phyloP scores from a whole-genome alignment of 106 monocot species.

The Apostasia shenzhenica region DNA sequence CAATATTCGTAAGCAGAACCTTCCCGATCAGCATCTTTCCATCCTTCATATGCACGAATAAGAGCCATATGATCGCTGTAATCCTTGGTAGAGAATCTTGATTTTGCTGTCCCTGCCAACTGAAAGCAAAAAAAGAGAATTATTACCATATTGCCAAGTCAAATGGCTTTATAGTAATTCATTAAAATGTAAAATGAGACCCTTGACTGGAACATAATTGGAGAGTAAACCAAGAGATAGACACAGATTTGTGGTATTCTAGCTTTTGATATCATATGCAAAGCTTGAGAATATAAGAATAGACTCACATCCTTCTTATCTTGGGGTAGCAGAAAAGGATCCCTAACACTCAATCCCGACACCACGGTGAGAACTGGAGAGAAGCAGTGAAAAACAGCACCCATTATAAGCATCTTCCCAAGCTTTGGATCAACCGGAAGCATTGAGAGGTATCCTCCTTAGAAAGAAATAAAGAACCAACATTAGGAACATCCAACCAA shows the following conservation, averaged over 20 bases:
- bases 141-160: background rate
- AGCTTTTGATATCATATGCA: background rate
- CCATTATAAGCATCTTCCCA: slow-evolving; percentile 99
- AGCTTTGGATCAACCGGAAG: slow-evolving; percentile 99
- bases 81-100: slow-evolving; percentile 96
- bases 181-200: background rate
- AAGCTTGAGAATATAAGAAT: background rate
- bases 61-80: slow-evolving; percentile 99
- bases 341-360: slow-evolving; percentile 85
- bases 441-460: slow-evolving; percentile 87
- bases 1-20: slow-evolving; percentile 95
- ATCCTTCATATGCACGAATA: slow-evolving; percentile 96
- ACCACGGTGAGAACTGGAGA: slow-evolving; percentile 93
- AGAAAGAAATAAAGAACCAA: slow-evolving; percentile 11
- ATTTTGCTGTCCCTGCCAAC: slow-evolving; percentile 97
- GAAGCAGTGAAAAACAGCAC: slow-evolving; percentile 81
- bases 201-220: background rate
- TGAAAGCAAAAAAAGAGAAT: slow-evolving; percentile 13
- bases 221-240: background rate
- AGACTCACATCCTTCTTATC: slow-evolving; percentile 96
- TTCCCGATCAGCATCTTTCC: slow-evolving; percentile 98
- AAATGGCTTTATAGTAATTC: background rate
- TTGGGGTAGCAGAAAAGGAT: slow-evolving; percentile 92
- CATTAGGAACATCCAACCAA: background rate
- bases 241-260: background rate